These are phyloP conservation scores for Herpotrichia juniperi DNA, from an alignment of 2,329 filamentous ascomycete genomes.

Conservation along the genomic window DNA sequence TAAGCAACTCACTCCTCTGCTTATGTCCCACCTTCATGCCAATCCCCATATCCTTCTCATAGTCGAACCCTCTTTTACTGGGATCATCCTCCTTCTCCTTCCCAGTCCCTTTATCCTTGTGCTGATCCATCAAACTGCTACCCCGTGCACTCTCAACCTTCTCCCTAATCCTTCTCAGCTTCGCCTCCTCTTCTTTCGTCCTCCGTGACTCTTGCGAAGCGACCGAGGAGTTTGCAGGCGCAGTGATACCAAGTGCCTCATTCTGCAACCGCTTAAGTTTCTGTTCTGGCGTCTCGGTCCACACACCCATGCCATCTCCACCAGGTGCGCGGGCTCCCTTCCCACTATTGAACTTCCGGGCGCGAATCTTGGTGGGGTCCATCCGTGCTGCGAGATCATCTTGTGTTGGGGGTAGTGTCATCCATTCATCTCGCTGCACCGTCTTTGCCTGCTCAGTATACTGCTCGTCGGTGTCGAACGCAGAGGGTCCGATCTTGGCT, in stretches of 20 bases:
- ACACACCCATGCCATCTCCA: slow-evolving; percentile 65
- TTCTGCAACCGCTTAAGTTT: slow-evolving; percentile 81
- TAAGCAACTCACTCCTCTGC: slow-evolving; percentile 79
- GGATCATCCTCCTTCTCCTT: slow-evolving; percentile 84
- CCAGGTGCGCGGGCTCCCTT: slow-evolving; percentile 59
- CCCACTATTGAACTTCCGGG: slow-evolving; percentile 80
- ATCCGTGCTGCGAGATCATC: slow-evolving; percentile 63
- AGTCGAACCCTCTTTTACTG: slow-evolving; percentile 85
- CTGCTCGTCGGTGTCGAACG: slow-evolving; percentile 40
- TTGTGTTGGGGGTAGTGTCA: slow-evolving; percentile 57
- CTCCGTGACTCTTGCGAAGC: slow-evolving; percentile 34
- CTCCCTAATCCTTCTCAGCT: slow-evolving; percentile 59
- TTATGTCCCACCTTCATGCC: slow-evolving; percentile 73
- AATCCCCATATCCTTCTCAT: slow-evolving; percentile 90
- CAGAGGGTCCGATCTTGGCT: slow-evolving; percentile 23
- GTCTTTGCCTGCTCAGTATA: slow-evolving; percentile 46
- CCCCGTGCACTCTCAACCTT: slow-evolving; percentile 56
- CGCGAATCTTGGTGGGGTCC: slow-evolving; percentile 83
- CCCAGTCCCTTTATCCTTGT: slow-evolving; percentile 53
- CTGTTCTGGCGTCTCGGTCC: slow-evolving; percentile 91
- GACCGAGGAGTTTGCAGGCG: slow-evolving; percentile 41
- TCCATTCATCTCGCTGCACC: slow-evolving; percentile 74
- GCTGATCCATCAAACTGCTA: slow-evolving; percentile 55
- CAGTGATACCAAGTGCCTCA: slow-evolving; percentile 76
- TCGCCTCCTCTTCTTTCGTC: slow-evolving; percentile 52